phyloP scores from a whole-genome alignment of 2,329 filamentous ascomycete genomes.

The Hymenoscyphus repandus region DNA sequence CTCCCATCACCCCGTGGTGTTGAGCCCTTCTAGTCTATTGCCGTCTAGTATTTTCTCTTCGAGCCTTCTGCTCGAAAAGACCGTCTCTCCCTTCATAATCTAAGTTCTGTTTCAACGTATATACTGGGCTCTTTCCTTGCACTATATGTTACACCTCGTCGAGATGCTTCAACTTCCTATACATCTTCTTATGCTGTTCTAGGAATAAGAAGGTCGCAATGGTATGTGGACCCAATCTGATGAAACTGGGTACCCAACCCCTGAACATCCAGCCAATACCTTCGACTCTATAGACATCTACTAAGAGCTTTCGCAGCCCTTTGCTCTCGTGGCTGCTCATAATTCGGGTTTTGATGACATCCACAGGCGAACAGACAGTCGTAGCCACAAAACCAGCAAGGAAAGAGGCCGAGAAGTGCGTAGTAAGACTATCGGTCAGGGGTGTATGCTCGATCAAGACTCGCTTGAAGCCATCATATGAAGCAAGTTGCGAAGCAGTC shows the following conservation, averaged over 20 bases:
- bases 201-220: constrained; percentile 83
- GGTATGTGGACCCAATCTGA: constrained; percentile 68
- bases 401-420: constrained; percentile 74
- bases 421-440: constrained; percentile 62
- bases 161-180: constrained; percentile 46
- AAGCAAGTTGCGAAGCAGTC: constrained; percentile 79
- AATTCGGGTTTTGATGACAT: constrained; percentile 84
- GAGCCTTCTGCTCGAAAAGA: too few species aligned
- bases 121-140: neutral
- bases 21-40: neutral
- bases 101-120: neutral
- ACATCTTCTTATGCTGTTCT: constrained; percentile 79
- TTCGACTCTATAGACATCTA: constrained; percentile 63
- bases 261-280: constrained; percentile 82
- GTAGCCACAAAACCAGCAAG: constrained; percentile 79
- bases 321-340: constrained; percentile 63
- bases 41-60: neutral
- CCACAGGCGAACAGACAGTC: constrained; percentile 77
- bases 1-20: neutral
- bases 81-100: neutral
- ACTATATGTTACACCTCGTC: constrained; percentile 23
- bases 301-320: constrained; percentile 54
- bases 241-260: constrained; percentile 78
- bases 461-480: constrained; percentile 77
- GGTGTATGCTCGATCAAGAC: constrained; percentile 61